phyloP scores from a whole-genome alignment of 495 filamentous ascomycete species.

The Penicillium maclennaniae region DNA sequence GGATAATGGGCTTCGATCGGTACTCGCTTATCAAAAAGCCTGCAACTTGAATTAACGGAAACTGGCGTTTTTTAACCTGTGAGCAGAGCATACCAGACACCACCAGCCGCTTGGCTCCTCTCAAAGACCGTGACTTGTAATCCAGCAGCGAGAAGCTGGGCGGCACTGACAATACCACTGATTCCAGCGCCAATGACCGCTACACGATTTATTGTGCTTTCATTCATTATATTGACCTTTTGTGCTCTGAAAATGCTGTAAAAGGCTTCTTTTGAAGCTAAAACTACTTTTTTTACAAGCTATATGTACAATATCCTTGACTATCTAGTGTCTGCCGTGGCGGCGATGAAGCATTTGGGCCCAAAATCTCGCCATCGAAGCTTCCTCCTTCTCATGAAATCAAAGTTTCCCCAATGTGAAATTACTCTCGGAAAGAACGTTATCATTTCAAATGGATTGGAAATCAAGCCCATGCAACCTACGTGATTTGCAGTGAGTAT shows the following conservation, averaged over 20 bases:
- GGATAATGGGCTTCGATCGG: constrained; percentile 58
- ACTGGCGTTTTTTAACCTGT: not conserved
- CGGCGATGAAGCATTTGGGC: constrained; percentile 6
- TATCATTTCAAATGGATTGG: constrained; percentile 2
- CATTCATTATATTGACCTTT: constrained; percentile 20
- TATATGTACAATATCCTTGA: too few species aligned
- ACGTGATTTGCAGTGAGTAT: constrained; percentile 11
- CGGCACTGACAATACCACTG: constrained; percentile 60
- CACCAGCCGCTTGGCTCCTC: constrained; percentile 53
- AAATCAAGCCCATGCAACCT: not conserved
- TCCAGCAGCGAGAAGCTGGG: constrained; percentile 55
- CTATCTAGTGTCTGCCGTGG: not conserved
- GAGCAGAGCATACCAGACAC: constrained; percentile 51
- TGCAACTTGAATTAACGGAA: constrained; percentile 11
- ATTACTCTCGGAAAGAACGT: constrained; percentile 7
- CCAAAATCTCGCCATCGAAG: constrained; percentile 15
- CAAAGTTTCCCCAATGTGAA: too few species aligned
- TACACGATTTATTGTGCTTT: constrained; percentile 34
- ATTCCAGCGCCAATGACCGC: constrained; percentile 71
- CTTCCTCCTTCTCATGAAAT: too few species aligned
- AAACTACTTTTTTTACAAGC: too few species aligned
- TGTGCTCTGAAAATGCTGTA: not conserved
- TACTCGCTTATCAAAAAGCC: constrained; percentile 56
- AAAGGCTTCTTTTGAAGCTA: too few species aligned
- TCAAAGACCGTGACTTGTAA: constrained; percentile 64